Conservation (phyloP, 176 grass and related monocot species). For the Luzula sylvatica region DNA sequence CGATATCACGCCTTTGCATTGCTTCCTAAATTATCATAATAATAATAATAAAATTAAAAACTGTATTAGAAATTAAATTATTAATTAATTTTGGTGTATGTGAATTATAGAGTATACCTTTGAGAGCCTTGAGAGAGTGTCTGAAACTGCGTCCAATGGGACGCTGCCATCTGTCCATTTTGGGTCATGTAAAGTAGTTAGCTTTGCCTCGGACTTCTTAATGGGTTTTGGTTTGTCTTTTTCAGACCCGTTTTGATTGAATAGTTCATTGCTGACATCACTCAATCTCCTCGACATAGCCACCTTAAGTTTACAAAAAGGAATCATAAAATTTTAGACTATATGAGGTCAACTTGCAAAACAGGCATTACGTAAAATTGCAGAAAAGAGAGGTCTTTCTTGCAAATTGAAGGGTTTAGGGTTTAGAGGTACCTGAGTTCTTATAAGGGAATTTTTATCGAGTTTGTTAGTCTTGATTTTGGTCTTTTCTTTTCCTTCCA, state of each 20-base stretch:
- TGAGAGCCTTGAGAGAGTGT: slow-evolving; percentile 45
- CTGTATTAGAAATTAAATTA: neutral
- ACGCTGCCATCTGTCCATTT: slow-evolving; percentile 89
- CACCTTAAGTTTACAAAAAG: slow-evolving; percentile 32
- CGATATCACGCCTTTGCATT: slow-evolving; percentile 41
- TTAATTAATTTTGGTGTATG: neutral
- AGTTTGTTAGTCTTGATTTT: slow-evolving; percentile 40
- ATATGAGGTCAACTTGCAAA: no score
- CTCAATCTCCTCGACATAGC: slow-evolving; percentile 52
- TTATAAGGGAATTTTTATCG: slow-evolving; percentile 43
- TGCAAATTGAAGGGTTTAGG: no score
- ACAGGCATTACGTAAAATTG: no score
- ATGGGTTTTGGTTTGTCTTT: slow-evolving; percentile 42
- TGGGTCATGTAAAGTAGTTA: slow-evolving; percentile 47
- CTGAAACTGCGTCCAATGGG: slow-evolving; percentile 32
- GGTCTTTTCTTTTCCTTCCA: slow-evolving; percentile 29
- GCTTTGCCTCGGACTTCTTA: slow-evolving; percentile 34
- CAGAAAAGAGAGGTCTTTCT: neutral
- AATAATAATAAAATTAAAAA: neutral
- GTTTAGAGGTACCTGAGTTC: slow-evolving; percentile 96
- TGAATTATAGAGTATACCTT: slow-evolving; percentile 29
- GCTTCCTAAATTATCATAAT: slow-evolving; percentile 38
- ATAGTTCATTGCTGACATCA: slow-evolving; percentile 34
- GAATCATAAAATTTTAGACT: no score
- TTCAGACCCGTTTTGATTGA: slow-evolving; percentile 35